phyloP scores from a whole-genome alignment of 495 filamentous ascomycete species.

The Hyphodiscus hymeniophilus region DNA sequence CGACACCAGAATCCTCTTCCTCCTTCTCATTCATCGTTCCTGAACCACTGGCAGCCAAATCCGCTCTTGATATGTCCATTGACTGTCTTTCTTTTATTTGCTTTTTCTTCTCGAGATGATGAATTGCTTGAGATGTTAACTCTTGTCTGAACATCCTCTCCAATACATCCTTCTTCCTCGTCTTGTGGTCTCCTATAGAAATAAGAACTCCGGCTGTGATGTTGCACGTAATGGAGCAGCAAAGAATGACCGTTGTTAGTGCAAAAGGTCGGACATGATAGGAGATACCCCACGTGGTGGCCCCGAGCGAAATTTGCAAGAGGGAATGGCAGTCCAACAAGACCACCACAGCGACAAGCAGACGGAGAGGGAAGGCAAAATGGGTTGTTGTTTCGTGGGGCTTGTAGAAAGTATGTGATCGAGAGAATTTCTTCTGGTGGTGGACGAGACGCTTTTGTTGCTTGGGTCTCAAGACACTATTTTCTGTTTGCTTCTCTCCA shows the following conservation, averaged over 20 bases:
- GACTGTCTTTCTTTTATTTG: constrained; percentile 27
- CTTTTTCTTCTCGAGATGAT: constrained; percentile 57
- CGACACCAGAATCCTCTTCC: too few species aligned
- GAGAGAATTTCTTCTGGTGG: constrained; percentile 67
- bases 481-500: constrained; percentile 20
- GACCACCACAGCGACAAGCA: constrained; percentile 62
- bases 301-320: constrained; percentile 67
- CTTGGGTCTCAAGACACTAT: constrained; percentile 50
- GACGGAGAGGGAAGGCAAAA: constrained; percentile 63
- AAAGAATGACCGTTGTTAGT: constrained; percentile 69
- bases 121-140: constrained; percentile 63
- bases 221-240: constrained; percentile 65
- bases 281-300: constrained; percentile 65
- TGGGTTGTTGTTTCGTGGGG: constrained; percentile 77
- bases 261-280: constrained; percentile 55
- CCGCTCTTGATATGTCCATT: too few species aligned
- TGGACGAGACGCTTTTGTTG: constrained; percentile 58
- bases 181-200: constrained; percentile 58
- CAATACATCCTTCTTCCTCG: constrained; percentile 75
- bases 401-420: constrained; percentile 76
- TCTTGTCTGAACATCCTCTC: constrained; percentile 66
- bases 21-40: too few species aligned
- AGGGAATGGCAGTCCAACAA: constrained; percentile 68
- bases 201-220: constrained; percentile 64
- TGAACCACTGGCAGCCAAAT: too few species aligned